Percentiles rank a stretch among this genome's conserved stretches.
Conservation (phyloP, 2,329 filamentous ascomycete genomes). For the Aureobasidium sp. region DNA sequence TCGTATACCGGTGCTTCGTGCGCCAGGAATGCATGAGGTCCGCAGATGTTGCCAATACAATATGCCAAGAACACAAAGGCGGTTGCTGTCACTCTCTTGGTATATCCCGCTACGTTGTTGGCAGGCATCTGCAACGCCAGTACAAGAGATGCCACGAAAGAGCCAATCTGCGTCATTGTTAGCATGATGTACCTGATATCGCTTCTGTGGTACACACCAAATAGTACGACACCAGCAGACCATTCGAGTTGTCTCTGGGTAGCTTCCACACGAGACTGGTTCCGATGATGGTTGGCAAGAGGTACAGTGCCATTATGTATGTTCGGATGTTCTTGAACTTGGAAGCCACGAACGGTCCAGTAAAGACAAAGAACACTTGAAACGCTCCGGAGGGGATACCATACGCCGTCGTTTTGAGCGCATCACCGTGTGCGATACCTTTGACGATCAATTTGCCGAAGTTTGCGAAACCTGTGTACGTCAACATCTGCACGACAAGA, state of each 20-base stretch:
- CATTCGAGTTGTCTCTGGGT: constrained; percentile 35
- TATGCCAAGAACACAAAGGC: constrained; percentile 41
- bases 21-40: constrained; percentile 41
- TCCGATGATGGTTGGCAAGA: constrained; percentile 46
- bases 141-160: constrained; percentile 47
- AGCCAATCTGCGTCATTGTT: constrained; percentile 21
- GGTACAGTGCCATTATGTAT: constrained; percentile 45
- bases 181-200: not conserved
- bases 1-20: constrained; percentile 42
- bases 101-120: constrained; percentile 43
- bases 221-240: constrained; percentile 48
- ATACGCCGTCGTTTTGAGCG: constrained; percentile 43
- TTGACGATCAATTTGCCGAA: constrained; percentile 52
- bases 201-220: constrained; percentile 26
- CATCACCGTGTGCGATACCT: constrained; percentile 35
- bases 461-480: constrained; percentile 35
- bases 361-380: constrained; percentile 48
- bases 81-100: constrained; percentile 40
- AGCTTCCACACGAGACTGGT: constrained; percentile 47
- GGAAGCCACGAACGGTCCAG: constrained; percentile 46
- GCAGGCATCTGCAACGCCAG: constrained; percentile 48
- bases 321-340: constrained; percentile 46
- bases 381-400: constrained; percentile 51
- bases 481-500: not conserved
- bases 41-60: constrained; percentile 42